These are phyloP conservation scores for Fusarium solani-melongenae DNA, from an alignment of 2,329 filamentous ascomycete genomes.

Conservation along the genomic window DNA sequence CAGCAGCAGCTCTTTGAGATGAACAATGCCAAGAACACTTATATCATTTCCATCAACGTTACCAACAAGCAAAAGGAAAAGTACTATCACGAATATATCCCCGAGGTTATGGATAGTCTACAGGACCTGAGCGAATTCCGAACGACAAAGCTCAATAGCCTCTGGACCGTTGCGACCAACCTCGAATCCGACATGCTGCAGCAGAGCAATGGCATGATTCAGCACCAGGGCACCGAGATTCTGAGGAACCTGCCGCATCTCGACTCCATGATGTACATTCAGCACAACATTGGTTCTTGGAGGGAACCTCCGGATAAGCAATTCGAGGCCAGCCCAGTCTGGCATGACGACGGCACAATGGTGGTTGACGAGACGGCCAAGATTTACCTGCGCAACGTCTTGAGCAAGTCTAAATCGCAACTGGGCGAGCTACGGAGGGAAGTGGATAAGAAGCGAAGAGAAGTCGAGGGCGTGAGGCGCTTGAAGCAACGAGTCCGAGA, in stretches of 20 bases:
- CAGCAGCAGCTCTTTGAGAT: conserved; percentile 94
- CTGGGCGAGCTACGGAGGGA: conserved; percentile 83
- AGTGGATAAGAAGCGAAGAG: conserved; percentile 84
- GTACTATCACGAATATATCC: conserved; percentile 97
- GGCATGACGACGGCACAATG: conserved; percentile 93
- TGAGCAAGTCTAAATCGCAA: conserved; percentile 89
- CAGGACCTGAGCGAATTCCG: conserved; percentile 95
- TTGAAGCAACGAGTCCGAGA: conserved; percentile 81
- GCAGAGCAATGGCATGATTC: conserved; percentile 77
- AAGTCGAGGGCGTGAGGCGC: conserved; percentile 82
- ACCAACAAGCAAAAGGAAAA: conserved; percentile 98
- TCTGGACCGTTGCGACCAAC: conserved; percentile 84
- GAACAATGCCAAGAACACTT: conserved; percentile 99
- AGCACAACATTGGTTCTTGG: conserved; percentile 86
- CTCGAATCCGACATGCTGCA: conserved; percentile 85
- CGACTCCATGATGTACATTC: conserved; percentile 98
- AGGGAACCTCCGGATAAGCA: conserved; percentile 85
- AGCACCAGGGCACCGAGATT: conserved; percentile 82
- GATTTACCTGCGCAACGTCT: conserved; percentile 89
- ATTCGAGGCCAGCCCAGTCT: conserved; percentile 95
- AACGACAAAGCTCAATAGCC: conserved; percentile 81
- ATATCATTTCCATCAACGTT: conserved; percentile 94
- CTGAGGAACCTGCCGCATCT: conserved; percentile 87
- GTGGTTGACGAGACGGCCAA: conserved; percentile 88
- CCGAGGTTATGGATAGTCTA: conserved; percentile 90